Conservation (phyloP, 2,329 filamentous ascomycete species). For the Pseudogymnoascus sp. region DNA sequence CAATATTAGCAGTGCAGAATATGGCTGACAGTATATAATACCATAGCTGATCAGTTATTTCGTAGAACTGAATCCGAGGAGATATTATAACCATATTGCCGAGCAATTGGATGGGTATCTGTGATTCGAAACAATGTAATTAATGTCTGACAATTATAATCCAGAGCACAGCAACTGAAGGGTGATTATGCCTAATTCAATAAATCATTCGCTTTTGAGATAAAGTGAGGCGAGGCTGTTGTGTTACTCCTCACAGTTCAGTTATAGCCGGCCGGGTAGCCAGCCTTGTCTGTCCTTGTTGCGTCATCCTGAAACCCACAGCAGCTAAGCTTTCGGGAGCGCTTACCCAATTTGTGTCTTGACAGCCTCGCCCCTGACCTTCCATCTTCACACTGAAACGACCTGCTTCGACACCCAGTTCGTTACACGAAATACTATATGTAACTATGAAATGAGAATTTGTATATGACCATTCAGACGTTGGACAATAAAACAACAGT, state of each 20-base stretch:
- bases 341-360: background rate
- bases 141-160: background rate
- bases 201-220: background rate
- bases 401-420: background rate
- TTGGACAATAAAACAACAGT: background rate
- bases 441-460: background rate
- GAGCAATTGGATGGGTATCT: background rate
- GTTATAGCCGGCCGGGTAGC: background rate
- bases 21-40: constrained; percentile 25
- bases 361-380: constrained; percentile 1
- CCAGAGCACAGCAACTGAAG: background rate
- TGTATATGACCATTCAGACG: background rate
- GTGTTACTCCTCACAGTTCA: background rate
- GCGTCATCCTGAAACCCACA: background rate
- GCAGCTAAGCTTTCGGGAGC: constrained; percentile 3
- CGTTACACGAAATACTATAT: background rate
- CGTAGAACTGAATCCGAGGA: constrained; percentile 55
- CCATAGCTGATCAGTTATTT: constrained; percentile 62
- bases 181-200: background rate
- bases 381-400: background rate
- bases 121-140: background rate
- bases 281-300: background rate
- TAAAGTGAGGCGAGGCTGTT: background rate
- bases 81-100: constrained; percentile 40
- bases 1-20: constrained; percentile 14